Evolutionary conservation across 345 rosid genomes (phyloP), one percentile per base, ranked within the genome.

Genomic region (Alliaria petiolata): DNA sequence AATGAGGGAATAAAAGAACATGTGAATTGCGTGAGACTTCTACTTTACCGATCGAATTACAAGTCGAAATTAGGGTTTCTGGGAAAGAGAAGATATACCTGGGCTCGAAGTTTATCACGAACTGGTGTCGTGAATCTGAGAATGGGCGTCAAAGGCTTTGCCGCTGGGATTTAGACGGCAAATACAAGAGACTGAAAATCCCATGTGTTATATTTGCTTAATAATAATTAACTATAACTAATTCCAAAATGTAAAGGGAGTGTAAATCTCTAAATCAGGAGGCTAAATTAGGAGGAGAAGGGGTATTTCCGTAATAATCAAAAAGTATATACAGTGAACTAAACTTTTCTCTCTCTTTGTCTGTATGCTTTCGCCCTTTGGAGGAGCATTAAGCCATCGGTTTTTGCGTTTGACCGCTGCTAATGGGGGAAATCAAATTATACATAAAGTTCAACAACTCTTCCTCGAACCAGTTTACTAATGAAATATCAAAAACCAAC

Each of bases 111-210:
- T 56, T 61, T 75, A 14, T 31, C 6, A 26, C 13, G 67, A 43
- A 67, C 62, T 61, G 54, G 26, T 62, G 66, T 56, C 45, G 66
- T 63, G 66, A 76, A 76, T 76, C 79, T 76, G 75, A 62, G 65
- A 76, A 69, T 38, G 35, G 35, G 65, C 73, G 38, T 66, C 35
- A 38, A 20, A 55, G 43, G 17, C 47, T 64, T n/a, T 65, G 61
- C 36, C 28, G 65, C 67, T 58, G 33, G 31, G 31, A 44, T 11
- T 71, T 39, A 71, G 64, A 55, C 28, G 75, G 60, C 39, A 49
- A 44, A 49, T 28, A 72, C 42, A 55, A 35, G 8, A 65, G 42
- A 73, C 67, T 55, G 63, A 25, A 51, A 67, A 67, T 75, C 63
- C 69, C 69, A 75, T 43, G 64, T 75, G 78, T 44, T 56, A 16